These are phyloP conservation scores for Heritiera fomes DNA, from an alignment of 345 rosid species.

Conservation along the genomic window DNA sequence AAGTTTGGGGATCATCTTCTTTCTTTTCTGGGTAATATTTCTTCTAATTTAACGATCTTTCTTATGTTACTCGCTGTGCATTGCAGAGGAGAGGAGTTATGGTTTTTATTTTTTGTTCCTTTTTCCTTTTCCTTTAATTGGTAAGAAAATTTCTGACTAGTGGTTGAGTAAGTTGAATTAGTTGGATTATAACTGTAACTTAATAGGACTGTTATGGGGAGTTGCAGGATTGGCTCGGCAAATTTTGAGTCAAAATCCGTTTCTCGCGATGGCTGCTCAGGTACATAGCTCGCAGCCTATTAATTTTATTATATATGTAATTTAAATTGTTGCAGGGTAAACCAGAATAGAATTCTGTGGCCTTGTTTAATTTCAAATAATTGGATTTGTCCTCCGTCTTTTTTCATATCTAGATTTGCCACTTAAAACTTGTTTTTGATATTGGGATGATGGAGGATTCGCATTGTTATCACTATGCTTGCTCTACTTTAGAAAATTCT, in stretches of 20 bases:
- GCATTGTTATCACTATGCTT: neutral
- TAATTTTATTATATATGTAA: too few species aligned
- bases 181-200: too few species aligned
- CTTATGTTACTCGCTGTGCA: neutral
- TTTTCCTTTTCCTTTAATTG: neutral
- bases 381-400: too few species aligned
- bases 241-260: constrained; percentile 15
- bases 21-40: neutral
- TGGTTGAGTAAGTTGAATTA: too few species aligned
- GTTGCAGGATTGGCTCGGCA: neutral
- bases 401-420: neutral
- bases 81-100: neutral
- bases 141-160: neutral
- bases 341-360: too few species aligned
- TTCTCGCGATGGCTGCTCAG: constrained; percentile 7
- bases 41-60: neutral
- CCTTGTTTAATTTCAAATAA: neutral
- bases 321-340: too few species aligned
- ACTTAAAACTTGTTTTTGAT: neutral
- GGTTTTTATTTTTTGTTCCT: neutral
- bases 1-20: constrained; percentile 1
- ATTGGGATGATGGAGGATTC: neutral
- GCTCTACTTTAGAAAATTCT: neutral
- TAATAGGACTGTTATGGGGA: neutral
- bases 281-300: too few species aligned